These are phyloP conservation scores for Aspergillus sp. DNA, from an alignment of 2,329 filamentous ascomycete genomes.

Conservation along the genomic window DNA sequence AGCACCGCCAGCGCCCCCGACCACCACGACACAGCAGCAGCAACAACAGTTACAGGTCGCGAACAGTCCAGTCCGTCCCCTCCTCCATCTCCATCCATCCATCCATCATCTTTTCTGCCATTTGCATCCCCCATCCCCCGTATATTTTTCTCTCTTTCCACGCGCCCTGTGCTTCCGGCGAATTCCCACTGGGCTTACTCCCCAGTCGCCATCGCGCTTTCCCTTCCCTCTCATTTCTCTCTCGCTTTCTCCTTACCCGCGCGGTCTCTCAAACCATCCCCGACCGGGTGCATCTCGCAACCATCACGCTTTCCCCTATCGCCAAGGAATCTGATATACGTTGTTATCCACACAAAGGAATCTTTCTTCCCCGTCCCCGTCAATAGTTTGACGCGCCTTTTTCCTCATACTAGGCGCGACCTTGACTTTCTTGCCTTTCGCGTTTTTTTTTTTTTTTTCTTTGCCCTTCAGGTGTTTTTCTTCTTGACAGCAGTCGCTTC, in stretches of 20 bases:
- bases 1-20: slow-evolving; percentile 5
- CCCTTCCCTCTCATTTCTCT: slow-evolving; percentile 10
- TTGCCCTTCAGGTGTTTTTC: background rate
- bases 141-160: too few relatives aligned
- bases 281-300: slow-evolving; percentile 1
- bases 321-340: background rate
- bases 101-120: too few relatives aligned
- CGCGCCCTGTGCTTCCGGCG: background rate
- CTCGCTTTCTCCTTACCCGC: slow-evolving; percentile 16
- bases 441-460: background rate
- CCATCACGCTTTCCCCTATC: background rate
- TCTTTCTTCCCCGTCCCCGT: background rate
- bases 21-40: too few relatives aligned
- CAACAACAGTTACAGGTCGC: too few relatives aligned
- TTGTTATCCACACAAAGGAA: background rate
- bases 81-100: too few relatives aligned
- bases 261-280: slow-evolving; percentile 8
- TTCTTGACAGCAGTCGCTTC: background rate
- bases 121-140: too few relatives aligned
- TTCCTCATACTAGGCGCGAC: background rate
- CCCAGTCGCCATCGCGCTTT: slow-evolving; percentile 12
- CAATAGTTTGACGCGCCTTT: background rate
- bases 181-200: background rate
- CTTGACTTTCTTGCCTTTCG: background rate
- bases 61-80: too few relatives aligned